These are phyloP conservation scores for Ophiognomonia clavigignenti-juglandacearum DNA, from an alignment of 2,329 filamentous ascomycete genomes.

Conservation along the genomic window DNA sequence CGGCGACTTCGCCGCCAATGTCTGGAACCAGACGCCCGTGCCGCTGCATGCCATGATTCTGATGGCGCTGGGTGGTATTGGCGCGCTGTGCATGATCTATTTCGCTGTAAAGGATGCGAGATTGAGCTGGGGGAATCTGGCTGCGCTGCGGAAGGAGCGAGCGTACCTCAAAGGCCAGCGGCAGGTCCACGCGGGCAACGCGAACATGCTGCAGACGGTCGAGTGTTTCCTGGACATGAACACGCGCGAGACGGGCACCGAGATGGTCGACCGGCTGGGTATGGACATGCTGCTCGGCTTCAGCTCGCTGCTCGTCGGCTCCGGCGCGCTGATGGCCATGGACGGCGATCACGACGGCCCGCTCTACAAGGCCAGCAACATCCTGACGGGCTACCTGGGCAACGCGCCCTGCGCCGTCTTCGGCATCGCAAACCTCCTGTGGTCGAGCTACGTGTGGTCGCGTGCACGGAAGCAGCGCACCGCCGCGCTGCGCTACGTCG, in stretches of 20 bases:
- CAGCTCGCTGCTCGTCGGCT: constrained; percentile 43
- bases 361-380: constrained; percentile 43
- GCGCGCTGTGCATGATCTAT: constrained; percentile 39
- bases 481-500: constrained; percentile 22
- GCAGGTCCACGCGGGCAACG: constrained; percentile 16
- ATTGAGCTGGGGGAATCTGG: constrained; percentile 40
- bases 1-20: constrained; percentile 52
- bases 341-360: constrained; percentile 35
- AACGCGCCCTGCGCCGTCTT: constrained; percentile 45
- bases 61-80: constrained; percentile 47
- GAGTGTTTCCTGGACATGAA: constrained; percentile 38
- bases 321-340: constrained; percentile 50
- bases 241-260: constrained; percentile 43
- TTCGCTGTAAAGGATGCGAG: constrained; percentile 40
- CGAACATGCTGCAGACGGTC: constrained; percentile 20
- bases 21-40: constrained; percentile 49
- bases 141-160: constrained; percentile 38
- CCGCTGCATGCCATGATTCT: constrained; percentile 42
- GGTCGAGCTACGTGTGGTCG: constrained; percentile 38
- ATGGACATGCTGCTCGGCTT: constrained; percentile 48
- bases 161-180: constrained; percentile 24
- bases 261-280: constrained; percentile 42
- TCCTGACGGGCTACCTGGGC: constrained; percentile 51
- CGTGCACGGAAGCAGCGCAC: constrained; percentile 34
- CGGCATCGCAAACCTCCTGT: constrained; percentile 42